Evolutionary conservation across 345 rosid species (phyloP).

Genomic region (Citropsis articulata): DNA sequence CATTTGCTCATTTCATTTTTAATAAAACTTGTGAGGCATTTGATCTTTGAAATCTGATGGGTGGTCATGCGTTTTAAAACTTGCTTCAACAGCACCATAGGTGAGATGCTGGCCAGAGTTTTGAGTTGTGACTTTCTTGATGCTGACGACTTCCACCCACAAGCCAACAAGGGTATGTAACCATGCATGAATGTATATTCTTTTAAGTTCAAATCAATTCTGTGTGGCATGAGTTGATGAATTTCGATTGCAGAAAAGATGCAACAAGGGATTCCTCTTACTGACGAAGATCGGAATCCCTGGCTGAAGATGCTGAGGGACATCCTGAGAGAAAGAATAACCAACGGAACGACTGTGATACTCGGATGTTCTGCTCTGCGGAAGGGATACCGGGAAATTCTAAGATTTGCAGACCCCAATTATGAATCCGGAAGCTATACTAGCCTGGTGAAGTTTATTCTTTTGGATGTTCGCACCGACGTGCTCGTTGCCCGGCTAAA

Average conservation of each 20-base stretch:
- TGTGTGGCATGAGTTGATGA: neutral
- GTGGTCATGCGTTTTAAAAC: neutral
- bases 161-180: conserved; percentile 62
- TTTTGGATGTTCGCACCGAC: conserved; percentile 56
- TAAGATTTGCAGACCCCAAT: conserved; percentile 57
- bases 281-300: conserved; percentile 78
- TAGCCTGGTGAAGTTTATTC: conserved; percentile 50
- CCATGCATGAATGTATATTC: too few species aligned
- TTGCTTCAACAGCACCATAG: conserved; percentile 56
- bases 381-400: conserved; percentile 67
- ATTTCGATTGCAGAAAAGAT: conserved; percentile 56
- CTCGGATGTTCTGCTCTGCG: conserved; percentile 78
- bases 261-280: conserved; percentile 62
- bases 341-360: conserved; percentile 35
- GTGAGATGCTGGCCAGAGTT: conserved; percentile 51
- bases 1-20: neutral
- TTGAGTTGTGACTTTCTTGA: conserved; percentile 65
- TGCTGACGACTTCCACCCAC: conserved; percentile 83
- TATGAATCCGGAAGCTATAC: conserved; percentile 38
- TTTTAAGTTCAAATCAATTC: neutral
- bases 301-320: conserved; percentile 66
- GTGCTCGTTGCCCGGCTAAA: conserved; percentile 54
- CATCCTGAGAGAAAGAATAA: conserved; percentile 37
- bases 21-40: neutral
- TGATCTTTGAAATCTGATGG: neutral